Evolutionary conservation across 129 eudicot genomes (phyloP).

Genomic region (Cynara cardunculus): DNA sequence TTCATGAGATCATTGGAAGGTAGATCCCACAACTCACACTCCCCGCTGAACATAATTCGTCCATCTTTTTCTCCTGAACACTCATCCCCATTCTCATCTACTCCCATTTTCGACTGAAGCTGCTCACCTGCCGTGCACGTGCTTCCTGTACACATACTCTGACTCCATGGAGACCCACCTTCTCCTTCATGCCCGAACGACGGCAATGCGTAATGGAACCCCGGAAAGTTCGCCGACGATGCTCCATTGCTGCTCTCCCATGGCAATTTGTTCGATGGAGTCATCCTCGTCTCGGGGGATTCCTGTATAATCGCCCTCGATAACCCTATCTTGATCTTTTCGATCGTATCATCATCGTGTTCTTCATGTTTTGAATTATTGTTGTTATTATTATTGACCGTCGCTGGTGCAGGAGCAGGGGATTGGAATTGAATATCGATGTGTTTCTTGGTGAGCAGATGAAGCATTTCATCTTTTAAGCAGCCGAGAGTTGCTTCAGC

Average conservation of each 20-base stretch:
- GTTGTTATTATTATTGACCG: constrained; percentile 16
- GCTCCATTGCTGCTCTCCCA: constrained; percentile 50
- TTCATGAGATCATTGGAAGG: constrained; percentile 76
- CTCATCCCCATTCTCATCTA: constrained; percentile 52
- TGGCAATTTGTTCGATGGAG: constrained; percentile 35
- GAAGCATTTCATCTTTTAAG: constrained; percentile 96
- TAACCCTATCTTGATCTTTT: constrained; percentile 66
- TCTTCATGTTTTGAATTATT: constrained; percentile 43
- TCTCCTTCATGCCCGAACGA: constrained; percentile 49
- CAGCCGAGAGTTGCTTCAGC: constrained; percentile 98
- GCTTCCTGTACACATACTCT: constrained; percentile 54
- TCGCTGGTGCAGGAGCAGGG: constrained; percentile 22
- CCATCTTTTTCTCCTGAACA: constrained; percentile 50
- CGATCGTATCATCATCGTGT: constrained; percentile 51
- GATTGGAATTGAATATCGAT: constrained; percentile 69
- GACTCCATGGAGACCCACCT: constrained; percentile 78
- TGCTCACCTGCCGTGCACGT: constrained; percentile 55
- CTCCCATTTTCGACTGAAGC: constrained; percentile 30
- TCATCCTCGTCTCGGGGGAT: constrained; percentile 25
- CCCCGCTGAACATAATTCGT: constrained; percentile 56
- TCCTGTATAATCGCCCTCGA: constrained; percentile 75
- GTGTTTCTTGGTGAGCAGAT: constrained; percentile 80
- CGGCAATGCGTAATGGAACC: constrained; percentile 30
- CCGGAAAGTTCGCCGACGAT: constrained; percentile 39
- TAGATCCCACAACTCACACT: constrained; percentile 85